phyloP scores from a whole-genome alignment of 225 moss, liverwort and hornwort genomes.

The Sphagnum tenellum region DNA sequence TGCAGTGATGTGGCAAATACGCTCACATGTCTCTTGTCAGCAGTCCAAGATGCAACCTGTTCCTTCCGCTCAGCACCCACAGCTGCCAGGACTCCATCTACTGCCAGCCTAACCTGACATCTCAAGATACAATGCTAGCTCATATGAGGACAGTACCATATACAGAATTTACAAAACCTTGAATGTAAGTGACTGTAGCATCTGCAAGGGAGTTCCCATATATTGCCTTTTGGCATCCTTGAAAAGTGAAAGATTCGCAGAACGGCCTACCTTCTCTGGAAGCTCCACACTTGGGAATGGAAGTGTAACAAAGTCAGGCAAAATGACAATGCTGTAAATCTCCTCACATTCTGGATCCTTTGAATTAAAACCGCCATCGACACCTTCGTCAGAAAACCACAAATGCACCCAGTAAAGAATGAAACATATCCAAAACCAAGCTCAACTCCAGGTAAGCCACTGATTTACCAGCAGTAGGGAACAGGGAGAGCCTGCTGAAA shows the following conservation, averaged over 20 bases:
- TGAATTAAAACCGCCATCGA: conserved; percentile 88
- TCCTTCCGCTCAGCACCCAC: conserved; percentile 98
- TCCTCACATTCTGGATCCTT: conserved; percentile 83
- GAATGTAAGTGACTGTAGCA: too few species aligned
- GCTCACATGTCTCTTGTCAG: conserved; percentile 89
- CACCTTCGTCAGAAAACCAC: conserved; percentile 28
- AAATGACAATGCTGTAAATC: conserved; percentile 54
- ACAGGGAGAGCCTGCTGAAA: too few species aligned
- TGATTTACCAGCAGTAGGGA: too few species aligned
- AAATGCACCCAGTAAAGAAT: neutral
- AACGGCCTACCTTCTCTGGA: conserved; percentile 75
- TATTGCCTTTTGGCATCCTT: too few species aligned
- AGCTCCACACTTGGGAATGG: conserved; percentile 88
- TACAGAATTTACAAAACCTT: too few species aligned
- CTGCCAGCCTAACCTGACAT: conserved; percentile 88
- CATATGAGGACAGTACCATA: neutral
- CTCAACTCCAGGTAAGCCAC: too few species aligned
- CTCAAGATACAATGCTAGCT: conserved; percentile 6
- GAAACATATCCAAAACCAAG: neutral
- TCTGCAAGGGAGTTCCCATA: too few species aligned
- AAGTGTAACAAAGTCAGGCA: conserved; percentile 72
- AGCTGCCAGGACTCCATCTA: conserved; percentile 89
- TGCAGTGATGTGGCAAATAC: conserved; percentile 54
- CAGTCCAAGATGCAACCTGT: conserved; percentile 92
- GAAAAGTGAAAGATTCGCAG: too few species aligned